Evolutionary conservation across 495 filamentous ascomycete genomes (phyloP).

Genomic region (Podospora appendiculata): DNA sequence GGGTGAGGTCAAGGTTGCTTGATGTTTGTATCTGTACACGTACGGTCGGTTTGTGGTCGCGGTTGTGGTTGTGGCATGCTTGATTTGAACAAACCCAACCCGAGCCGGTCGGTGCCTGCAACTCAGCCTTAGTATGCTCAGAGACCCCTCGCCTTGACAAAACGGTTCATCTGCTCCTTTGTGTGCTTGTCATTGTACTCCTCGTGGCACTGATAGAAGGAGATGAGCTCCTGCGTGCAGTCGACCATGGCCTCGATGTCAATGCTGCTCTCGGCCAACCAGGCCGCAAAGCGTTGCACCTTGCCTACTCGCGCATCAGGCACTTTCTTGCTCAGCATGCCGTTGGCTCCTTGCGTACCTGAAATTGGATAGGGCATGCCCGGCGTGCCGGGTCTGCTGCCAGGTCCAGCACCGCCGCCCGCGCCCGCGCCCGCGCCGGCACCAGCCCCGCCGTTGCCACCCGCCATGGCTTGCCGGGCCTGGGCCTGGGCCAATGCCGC

Average conservation of each 20-base stretch:
- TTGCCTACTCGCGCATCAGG: conserved; percentile 41
- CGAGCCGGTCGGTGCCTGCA: no score
- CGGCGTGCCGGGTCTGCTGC: conserved; percentile 6
- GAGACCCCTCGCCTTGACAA: conserved; percentile 75
- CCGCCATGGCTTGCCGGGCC: conserved; percentile 18
- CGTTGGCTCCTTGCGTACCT: conserved; percentile 9
- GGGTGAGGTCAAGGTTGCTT: no score
- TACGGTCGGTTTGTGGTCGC: no score
- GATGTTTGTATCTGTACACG: no score
- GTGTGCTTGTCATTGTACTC: conserved; percentile 73
- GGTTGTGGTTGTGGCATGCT: no score
- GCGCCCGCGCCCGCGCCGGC: conserved; percentile 13
- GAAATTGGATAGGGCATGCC: conserved; percentile 8
- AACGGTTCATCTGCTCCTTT: conserved; percentile 61
- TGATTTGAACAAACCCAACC: no score
- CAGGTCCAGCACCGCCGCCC: conserved; percentile 3
- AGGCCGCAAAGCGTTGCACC: conserved; percentile 68
- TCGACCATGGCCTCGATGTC: conserved; percentile 91
- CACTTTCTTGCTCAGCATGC: conserved; percentile 7
- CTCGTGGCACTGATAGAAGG: conserved; percentile 89
- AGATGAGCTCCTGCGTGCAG: conserved; percentile 90
- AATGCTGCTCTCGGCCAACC: conserved; percentile 87
- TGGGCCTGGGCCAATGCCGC: conserved; percentile 34
- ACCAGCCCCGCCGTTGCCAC: conserved; percentile 9
- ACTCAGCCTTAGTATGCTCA: conserved; percentile 47